Evolutionary conservation across 257 asterid genomes (phyloP).

Genomic region (Forsythia viridissima): DNA sequence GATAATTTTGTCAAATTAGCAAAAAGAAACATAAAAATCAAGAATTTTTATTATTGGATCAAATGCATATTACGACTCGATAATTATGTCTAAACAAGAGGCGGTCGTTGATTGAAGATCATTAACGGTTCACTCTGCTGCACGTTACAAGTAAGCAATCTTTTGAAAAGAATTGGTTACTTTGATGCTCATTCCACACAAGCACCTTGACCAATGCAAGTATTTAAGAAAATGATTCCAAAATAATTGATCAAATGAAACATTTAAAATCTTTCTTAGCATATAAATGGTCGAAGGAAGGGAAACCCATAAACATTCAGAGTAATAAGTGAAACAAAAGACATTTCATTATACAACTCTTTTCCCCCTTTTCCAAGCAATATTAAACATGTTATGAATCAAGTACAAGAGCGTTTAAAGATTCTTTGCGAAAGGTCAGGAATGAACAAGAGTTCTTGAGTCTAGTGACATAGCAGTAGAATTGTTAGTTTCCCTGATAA

Average conservation of each 20-base stretch:
- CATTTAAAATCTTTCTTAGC: not conserved
- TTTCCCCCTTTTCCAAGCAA: not conserved
- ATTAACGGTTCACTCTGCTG: not conserved
- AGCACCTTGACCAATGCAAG: not conserved
- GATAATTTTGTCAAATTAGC: conserved; percentile 1
- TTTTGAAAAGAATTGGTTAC: not conserved
- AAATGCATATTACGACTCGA: not conserved
- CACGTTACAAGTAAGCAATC: not conserved
- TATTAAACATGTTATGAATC: not conserved
- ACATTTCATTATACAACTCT: not conserved
- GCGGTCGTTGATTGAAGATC: not conserved
- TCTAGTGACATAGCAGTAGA: not conserved
- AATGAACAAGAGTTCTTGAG: not conserved
- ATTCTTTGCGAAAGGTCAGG: not conserved
- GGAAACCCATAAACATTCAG: not conserved
- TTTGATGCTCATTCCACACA: not conserved
- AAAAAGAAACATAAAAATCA: not conserved
- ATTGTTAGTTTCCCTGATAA: not conserved
- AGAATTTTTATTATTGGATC: not conserved
- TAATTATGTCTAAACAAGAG: not conserved
- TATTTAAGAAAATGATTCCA: not conserved
- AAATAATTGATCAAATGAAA: not conserved
- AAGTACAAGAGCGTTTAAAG: not conserved
- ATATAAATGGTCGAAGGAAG: not conserved
- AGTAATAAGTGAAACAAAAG: not conserved